Conservation (phyloP, 2,329 filamentous ascomycete genomes). For the Alternaria sp. region DNA sequence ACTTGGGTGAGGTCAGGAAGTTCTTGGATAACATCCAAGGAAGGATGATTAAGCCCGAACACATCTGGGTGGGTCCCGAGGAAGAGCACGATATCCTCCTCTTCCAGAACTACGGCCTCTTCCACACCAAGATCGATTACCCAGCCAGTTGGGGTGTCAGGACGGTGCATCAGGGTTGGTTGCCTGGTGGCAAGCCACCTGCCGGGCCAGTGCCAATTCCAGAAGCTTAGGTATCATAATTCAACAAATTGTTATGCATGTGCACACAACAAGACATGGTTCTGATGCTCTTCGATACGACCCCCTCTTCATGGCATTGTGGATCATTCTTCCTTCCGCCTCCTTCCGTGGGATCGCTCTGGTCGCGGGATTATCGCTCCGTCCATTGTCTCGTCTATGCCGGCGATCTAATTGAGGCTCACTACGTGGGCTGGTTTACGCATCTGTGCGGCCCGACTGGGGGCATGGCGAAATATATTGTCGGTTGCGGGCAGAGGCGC, state of each 20-base stretch:
- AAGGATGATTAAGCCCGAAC: conserved; percentile 13
- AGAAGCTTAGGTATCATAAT: not conserved
- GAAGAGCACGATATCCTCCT: conserved; percentile 9
- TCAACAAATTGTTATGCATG: not conserved
- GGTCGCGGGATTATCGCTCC: not conserved
- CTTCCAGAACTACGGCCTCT: conserved; percentile 8
- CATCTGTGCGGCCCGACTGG: not conserved
- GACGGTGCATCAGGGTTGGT: conserved; percentile 5
- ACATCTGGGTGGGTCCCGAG: conserved; percentile 6
- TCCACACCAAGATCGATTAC: conserved; percentile 14
- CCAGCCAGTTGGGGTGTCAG: conserved; percentile 5
- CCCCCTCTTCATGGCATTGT: not conserved
- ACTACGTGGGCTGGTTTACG: not conserved
- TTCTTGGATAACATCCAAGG: conserved; percentile 7
- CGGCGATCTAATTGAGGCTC: not conserved
- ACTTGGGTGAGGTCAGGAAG: conserved; percentile 7
- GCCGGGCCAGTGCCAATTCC: conserved; percentile 8
- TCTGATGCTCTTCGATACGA: not conserved
- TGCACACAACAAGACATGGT: not conserved
- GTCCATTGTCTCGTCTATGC: not conserved
- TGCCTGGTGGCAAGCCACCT: not conserved
- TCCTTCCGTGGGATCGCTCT: not conserved
- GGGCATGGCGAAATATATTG: not conserved
- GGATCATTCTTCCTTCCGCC: not conserved
- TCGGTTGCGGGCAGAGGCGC: not conserved